Conservation (phyloP, 202 grass and related monocot genomes). For the Sporobolus alterniflorus region DNA sequence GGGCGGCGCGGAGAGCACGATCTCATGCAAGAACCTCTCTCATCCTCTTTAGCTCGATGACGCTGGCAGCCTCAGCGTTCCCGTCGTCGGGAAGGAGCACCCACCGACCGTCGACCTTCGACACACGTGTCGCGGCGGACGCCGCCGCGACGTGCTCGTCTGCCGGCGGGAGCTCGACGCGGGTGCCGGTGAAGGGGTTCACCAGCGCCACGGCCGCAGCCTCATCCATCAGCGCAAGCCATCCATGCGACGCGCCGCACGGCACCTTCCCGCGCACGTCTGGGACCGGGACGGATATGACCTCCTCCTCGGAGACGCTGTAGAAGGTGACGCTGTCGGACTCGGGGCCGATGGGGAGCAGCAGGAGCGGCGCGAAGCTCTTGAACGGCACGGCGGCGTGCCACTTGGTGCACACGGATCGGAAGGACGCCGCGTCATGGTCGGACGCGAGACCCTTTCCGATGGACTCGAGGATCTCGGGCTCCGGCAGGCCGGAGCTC, state of each 20-base stretch:
- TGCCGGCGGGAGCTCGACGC: not conserved
- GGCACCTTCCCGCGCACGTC: not conserved
- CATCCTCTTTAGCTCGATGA: not conserved
- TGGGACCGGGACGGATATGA: not conserved
- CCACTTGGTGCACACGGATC: not conserved
- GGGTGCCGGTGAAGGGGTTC: not conserved
- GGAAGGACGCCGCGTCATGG: not conserved
- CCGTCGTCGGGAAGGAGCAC: not conserved
- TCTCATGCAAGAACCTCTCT: not conserved
- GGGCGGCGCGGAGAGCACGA: not conserved
- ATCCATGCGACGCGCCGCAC: not conserved
- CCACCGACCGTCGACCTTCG: not conserved
- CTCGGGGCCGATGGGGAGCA: conserved; percentile 11
- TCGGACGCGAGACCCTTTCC: not conserved
- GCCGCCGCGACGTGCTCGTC: not conserved
- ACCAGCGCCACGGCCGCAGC: not conserved
- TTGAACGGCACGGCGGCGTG: not conserved
- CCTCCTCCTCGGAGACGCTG: not conserved
- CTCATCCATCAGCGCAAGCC: not conserved
- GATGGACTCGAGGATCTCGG: not conserved
- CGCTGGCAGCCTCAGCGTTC: not conserved
- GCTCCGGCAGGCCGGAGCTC: not conserved
- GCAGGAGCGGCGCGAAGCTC: conserved; percentile 30
- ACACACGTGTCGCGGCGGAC: not conserved
- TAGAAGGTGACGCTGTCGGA: not conserved